A percentile compares a stretch with the other conserved stretches of the same genome.
Evolutionary conservation across 345 rosid species (phyloP).

Genomic region (Ricinus communis): DNA sequence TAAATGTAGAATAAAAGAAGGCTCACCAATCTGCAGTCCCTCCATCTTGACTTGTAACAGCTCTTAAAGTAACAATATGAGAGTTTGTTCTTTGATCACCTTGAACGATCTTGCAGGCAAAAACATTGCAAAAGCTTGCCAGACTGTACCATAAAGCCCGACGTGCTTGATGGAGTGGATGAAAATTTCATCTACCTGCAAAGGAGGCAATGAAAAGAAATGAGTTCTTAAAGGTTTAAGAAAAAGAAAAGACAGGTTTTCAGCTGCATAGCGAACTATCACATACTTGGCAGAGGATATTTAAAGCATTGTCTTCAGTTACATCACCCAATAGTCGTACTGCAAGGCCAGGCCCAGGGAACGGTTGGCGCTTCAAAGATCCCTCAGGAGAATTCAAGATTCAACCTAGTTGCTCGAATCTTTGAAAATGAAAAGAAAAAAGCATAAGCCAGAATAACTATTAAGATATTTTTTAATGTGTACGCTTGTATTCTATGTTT

Average conservation of each 20-base stretch:
- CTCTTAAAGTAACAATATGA: constrained; percentile 96
- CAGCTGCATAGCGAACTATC: no score
- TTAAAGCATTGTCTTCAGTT: constrained; percentile 85
- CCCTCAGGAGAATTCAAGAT: constrained; percentile 80
- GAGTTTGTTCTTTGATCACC: constrained; percentile 99
- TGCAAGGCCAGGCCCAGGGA: constrained; percentile 99
- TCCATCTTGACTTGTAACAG: constrained; percentile 99
- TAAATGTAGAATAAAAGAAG: background rate
- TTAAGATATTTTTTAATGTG: background rate
- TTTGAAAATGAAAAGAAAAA: constrained; percentile 28
- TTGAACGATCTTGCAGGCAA: constrained; percentile 94
- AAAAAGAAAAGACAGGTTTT: background rate
- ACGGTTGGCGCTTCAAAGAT: constrained; percentile 92
- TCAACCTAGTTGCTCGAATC: constrained; percentile 89
- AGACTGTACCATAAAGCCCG: constrained; percentile 83
- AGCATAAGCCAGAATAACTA: background rate
- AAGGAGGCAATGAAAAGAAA: background rate
- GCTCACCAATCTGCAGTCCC: constrained; percentile 98
- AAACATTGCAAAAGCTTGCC: constrained; percentile 99
- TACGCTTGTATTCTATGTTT: no score
- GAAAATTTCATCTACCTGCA: constrained; percentile 93
- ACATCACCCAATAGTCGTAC: constrained; percentile 94
- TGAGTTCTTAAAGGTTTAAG: background rate
- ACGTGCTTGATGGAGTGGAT: constrained; percentile 96
- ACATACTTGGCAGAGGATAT: constrained; percentile 80